Evolutionary conservation across 139 green algal genomes (phyloP).

Genomic region (Chlamydomonas incerta): DNA sequence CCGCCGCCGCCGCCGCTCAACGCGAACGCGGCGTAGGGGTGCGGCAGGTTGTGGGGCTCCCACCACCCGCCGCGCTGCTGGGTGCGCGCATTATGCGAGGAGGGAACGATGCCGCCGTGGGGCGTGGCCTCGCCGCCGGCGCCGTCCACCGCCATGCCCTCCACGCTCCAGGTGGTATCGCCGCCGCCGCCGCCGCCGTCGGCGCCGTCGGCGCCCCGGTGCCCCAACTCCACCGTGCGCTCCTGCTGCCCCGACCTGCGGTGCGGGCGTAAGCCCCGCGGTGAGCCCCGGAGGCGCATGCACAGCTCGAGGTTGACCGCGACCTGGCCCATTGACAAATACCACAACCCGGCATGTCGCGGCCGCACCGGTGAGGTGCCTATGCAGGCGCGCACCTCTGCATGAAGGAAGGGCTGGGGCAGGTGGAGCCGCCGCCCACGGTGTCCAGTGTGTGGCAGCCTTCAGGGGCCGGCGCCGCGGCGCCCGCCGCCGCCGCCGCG

Average conservation of each 20-base stretch:
- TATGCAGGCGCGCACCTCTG: not conserved
- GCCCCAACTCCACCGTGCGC: not conserved
- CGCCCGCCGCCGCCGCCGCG: not conserved
- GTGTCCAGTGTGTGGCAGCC: constrained; percentile 9
- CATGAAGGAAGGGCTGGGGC: constrained; percentile 32
- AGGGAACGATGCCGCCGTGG: not conserved
- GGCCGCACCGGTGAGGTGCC: no score
- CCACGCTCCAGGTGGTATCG: not conserved
- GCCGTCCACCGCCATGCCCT: not conserved
- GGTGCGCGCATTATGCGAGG: no score
- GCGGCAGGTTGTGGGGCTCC: no score
- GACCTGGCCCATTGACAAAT: no score
- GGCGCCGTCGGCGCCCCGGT: no score
- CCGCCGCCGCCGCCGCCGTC: constrained; percentile 7
- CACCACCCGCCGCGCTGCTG: no score
- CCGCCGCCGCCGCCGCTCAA: no score
- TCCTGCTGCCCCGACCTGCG: constrained; percentile 9
- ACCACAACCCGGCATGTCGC: no score
- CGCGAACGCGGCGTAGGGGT: no score
- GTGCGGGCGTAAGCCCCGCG: no score
- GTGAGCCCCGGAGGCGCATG: no score
- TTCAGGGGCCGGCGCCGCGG: not conserved
- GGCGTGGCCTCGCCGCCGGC: not conserved
- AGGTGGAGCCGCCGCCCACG: constrained; percentile 13
- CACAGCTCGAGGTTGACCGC: no score